These are phyloP conservation scores for Byssothecium circinans DNA, from an alignment of 2,329 filamentous ascomycete species.

Conservation along the genomic window DNA sequence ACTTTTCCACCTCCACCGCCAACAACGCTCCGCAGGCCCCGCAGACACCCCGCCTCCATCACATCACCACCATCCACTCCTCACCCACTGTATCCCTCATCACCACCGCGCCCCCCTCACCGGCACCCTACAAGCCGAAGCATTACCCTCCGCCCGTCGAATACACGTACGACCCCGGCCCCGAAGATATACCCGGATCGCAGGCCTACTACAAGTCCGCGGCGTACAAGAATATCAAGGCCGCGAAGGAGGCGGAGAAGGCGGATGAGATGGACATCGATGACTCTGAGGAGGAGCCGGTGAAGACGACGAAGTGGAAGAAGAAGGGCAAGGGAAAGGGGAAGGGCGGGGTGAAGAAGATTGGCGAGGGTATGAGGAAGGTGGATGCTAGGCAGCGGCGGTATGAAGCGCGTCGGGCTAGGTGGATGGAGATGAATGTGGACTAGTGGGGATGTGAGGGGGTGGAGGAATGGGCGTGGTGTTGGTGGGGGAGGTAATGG, in stretches of 20 bases:
- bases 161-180: not conserved
- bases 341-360: not conserved
- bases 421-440: not conserved
- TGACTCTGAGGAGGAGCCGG: not conserved
- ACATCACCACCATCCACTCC: not conserved
- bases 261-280: not conserved
- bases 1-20: too few relatives aligned
- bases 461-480: too few relatives aligned
- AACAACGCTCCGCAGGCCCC: too few relatives aligned
- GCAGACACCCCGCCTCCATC: too few relatives aligned
- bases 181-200: not conserved
- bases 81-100: not conserved
- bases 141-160: not conserved
- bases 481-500: too few relatives aligned
- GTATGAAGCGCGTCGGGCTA: not conserved
- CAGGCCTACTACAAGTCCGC: not conserved
- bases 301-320: not conserved
- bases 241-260: not conserved
- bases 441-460: too few relatives aligned
- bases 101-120: not conserved
- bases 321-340: not conserved
- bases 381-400: not conserved
- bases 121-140: not conserved
- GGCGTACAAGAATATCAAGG: not conserved
- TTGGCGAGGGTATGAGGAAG: not conserved